Base-by-base conservation (phyloP, 169 alveolate species). In the Besnoitia besnoiti region DNA sequence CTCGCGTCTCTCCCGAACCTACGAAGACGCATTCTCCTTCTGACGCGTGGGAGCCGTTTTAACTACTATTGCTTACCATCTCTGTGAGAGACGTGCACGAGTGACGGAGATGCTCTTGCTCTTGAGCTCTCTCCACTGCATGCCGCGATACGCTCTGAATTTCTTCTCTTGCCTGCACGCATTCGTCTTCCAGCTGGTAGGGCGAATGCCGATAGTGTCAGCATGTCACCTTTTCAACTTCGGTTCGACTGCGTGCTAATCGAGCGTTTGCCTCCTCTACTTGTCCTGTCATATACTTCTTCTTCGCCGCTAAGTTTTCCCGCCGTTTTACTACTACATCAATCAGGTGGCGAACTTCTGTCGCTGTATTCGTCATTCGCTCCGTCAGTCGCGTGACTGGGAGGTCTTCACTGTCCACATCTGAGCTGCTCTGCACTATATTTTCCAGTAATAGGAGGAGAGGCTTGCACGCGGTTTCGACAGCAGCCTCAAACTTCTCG, bases 381-480 rank as follows among this genome's bases (percentile, higher is more conserved):
- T 77, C 59, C 59, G 59, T 37, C 59, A 77, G 33, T 0, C 12
- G 59, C 14, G 30, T 35, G 3, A 10, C 39, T 40, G 87, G 37
- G 12, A 44, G 14, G 87, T 30, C 40, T 77, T 39, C 87, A 27
- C 35, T 19, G 0, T 30, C 10, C 87, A 16, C 7, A 37, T 42
- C 87, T 37, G 87, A 39, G 8, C 87, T 77, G 33, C 87, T 42
- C 61, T 55, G 50, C 33, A 77, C 33, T 37, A 77, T n/a, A 42
- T 35, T 77, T 42, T 77, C 87, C 61, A 77, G 59, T 35, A 39
- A 77, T 21, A 77, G 2, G 40, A 77, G 87, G 21, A 42, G 87
- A 42, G 87, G 87, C 87, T 77, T 77, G 87, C 87, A 77, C 14
- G 87, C 87, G 5, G 55, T 77, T 37, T 77, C 87, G 30, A 77